Base-by-base conservation (phyloP, 192 early-diverging fungal genomes). In the Gigaspora rosea region DNA sequence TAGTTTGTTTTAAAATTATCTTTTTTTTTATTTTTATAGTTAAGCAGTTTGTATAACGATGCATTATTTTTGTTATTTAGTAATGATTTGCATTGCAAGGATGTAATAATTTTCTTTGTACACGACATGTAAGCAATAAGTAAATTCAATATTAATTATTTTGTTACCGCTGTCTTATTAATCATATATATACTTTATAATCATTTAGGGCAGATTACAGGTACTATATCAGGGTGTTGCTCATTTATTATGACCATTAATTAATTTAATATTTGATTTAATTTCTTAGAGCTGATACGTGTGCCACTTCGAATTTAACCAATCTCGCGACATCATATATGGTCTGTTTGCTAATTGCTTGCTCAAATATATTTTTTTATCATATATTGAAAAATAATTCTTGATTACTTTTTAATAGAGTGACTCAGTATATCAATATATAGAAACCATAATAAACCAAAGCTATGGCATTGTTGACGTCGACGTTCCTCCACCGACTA, bases 61-160 rank as follows among this genome's bases (percentile, higher is more conserved):
- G 47, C 33, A 68, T 41, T 2, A 32, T 22, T 72, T 58, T 49
- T 33, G 56, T 6, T 61, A 67, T 75, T 48, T 78, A 78, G 80
- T 56, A 63, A 67, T 61, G 52, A 81, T 47, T n/a, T 81, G 35
- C 66, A 68, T 46, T 76, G 59, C 2, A 77, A 71, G 8, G 74
- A 80, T 18, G 75, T 80, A 2, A 46, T 85, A 33, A 80, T 82
- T 73, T 76, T 85, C 18, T 85, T 85, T 76, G 68, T 85, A 32
- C 83, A 85, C 47, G 80, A 80, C 12, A 70, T 82, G 83, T 85
- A 80, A 71, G 81, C 78, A 61, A 66, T 48, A 65, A n/a, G 11
- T 20, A 36, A 50, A n/a, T 71, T 63, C 13, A 46, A 64, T 35
- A 13, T 36, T 20, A 36, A 54, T 49, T 41, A 16, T 41, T 12